Conservation (phyloP, 2,329 filamentous ascomycete species). For the Fusarium torreyae region DNA sequence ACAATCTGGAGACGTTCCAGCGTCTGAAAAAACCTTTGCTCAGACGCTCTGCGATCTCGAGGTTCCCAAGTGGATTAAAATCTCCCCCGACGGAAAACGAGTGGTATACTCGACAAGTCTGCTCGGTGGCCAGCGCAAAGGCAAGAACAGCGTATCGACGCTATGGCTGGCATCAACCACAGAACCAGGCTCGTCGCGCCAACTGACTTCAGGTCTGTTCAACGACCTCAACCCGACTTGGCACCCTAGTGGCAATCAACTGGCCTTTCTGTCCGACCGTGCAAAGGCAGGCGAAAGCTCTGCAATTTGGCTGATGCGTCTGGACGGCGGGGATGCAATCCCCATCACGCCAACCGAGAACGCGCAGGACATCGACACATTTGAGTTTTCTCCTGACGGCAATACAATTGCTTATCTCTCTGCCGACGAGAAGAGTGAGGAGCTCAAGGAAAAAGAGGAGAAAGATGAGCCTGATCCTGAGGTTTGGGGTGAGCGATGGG, state of each 20-base stretch:
- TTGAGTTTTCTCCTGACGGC: slow-evolving; percentile 32
- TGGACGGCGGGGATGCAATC: slow-evolving; percentile 40
- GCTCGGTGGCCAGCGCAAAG: slow-evolving; percentile 5
- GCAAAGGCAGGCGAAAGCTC: slow-evolving; percentile 51
- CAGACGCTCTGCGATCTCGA: slow-evolving; percentile 31
- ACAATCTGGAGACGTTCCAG: neutral
- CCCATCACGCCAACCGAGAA: slow-evolving; percentile 35
- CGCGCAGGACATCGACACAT: slow-evolving; percentile 19
- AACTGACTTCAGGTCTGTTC: slow-evolving; percentile 18
- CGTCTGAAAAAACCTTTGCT: slow-evolving; percentile 25
- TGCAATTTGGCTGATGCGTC: slow-evolving; percentile 38
- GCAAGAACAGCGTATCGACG: slow-evolving; percentile 27
- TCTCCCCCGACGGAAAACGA: slow-evolving; percentile 20
- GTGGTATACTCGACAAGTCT: slow-evolving; percentile 27
- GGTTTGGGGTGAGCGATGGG: slow-evolving; percentile 57
- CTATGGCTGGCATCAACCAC: slow-evolving; percentile 37
- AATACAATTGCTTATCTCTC: slow-evolving; percentile 36
- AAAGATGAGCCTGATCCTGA: slow-evolving; percentile 53
- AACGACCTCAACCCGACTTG: slow-evolving; percentile 14
- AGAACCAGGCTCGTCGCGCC: slow-evolving; percentile 13
- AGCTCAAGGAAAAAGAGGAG: slow-evolving; percentile 42
- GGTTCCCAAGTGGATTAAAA: slow-evolving; percentile 18
- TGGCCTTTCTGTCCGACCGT: slow-evolving; percentile 34
- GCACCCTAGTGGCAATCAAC: slow-evolving; percentile 19
- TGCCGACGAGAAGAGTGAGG: slow-evolving; percentile 26